phyloP scores from a whole-genome alignment of 192 early-diverging fungal species.

The Podila epigama region DNA sequence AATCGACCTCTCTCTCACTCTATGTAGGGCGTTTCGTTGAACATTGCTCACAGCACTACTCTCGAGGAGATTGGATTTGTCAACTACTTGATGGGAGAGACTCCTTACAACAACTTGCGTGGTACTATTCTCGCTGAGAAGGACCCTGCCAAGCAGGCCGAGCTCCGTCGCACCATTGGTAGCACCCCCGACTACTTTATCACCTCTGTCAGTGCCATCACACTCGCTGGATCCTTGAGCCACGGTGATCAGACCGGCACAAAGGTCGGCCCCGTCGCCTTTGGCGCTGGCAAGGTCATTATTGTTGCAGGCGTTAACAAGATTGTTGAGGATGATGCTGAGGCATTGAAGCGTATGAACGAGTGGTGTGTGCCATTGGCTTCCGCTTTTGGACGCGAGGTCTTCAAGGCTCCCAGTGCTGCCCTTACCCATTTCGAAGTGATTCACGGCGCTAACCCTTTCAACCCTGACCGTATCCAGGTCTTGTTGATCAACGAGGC shows the following conservation, averaged over 20 bases:
- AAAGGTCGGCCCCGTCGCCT: constrained; percentile 43
- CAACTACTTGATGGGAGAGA: constrained; percentile 47
- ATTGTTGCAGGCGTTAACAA: constrained; percentile 52
- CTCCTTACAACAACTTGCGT: constrained; percentile 42
- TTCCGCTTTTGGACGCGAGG: constrained; percentile 26
- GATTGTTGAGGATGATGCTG: constrained; percentile 51
- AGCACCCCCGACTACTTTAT: constrained; percentile 51
- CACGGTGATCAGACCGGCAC: constrained; percentile 35
- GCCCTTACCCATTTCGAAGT: constrained; percentile 31
- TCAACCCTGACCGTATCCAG: constrained; percentile 33
- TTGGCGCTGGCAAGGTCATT: constrained; percentile 48
- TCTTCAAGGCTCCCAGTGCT: constrained; percentile 32
- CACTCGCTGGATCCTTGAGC: constrained; percentile 37
- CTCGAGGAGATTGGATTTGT: constrained; percentile 56
- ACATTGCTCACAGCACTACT: constrained; percentile 50
- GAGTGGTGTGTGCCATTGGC: constrained; percentile 36
- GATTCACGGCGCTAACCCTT: constrained; percentile 28
- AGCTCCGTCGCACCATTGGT: constrained; percentile 41
- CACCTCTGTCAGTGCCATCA: constrained; percentile 40
- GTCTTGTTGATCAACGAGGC: constrained; percentile 44
- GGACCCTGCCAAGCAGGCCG: constrained; percentile 44
- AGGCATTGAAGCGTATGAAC: constrained; percentile 32
- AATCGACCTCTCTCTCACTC: neutral
- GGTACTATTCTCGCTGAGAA: constrained; percentile 40
- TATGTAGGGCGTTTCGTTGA: constrained; percentile 41